Base-by-base conservation (phyloP, 2,329 filamentous ascomycete species). In the Xylariaceae sp. region DNA sequence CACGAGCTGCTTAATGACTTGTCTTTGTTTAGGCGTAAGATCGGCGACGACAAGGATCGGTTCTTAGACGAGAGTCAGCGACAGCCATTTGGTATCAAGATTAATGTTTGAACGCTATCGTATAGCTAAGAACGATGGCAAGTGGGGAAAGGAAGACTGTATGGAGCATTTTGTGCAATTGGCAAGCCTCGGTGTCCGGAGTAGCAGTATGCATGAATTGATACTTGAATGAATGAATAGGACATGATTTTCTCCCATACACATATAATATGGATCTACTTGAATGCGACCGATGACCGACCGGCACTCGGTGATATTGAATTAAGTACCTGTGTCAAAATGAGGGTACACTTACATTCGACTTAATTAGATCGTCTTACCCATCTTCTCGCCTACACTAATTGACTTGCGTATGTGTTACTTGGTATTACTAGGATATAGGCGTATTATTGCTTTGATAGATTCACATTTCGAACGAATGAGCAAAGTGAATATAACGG, bases 1-100 rank as follows among this genome's bases (percentile, higher is more conserved):
- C 85, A 92, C 62, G 86, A 88, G 29, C 81, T 97, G 67, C 78
- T 99, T 60, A 85, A 86, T 63, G 92, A 97, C 64, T 69, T 96
- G 49, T 83, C 82, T 24, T 71, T 93, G 68, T 95, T 96, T 75
- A 88, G 88, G 71, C 85, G 85, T 65, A 97, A 96, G 76, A 85
- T 97, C 58, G 86, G 84, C 6, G 91, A 94, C 64, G 94, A 97
- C 70, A 83, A 89, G 71, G 76, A 77, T 51, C 77, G 89, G 32
- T 94, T 89, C 67, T 64, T 89, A 64, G 88, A 91, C 64, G 82
- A 84, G 50, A 81, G 16, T 83, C 85, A 54, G 73, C 79, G 32
- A 24, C 50, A 67, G 66, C 79, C 80, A n/a, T 61, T 83, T 44
- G 77, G 76, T 3, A 66, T 68, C 43, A 72, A 72, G 58, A 64